These are phyloP conservation scores for Blastobotrys raffinosifermentans DNA, from an alignment of 1,139 yeast species.

Conservation along the genomic window DNA sequence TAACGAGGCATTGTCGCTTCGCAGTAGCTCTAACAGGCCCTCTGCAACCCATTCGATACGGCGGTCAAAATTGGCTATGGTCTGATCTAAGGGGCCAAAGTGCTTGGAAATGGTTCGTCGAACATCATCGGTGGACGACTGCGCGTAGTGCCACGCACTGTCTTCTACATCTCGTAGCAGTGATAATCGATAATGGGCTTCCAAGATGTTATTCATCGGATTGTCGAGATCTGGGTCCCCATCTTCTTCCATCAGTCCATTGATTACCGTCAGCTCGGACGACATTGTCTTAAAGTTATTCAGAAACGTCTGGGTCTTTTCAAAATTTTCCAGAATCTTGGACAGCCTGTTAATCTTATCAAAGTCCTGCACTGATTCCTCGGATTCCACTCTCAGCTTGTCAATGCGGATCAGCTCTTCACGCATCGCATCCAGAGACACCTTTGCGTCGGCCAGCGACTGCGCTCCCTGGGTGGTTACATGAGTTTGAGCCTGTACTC, in stretches of 20 bases:
- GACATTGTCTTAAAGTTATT: conserved; percentile 57
- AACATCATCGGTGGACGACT: conserved; percentile 59
- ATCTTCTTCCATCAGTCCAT: conserved; percentile 51
- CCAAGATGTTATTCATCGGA: conserved; percentile 54
- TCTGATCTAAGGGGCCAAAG: conserved; percentile 44
- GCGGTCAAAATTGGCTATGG: conserved; percentile 59
- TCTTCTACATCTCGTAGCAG: conserved; percentile 75
- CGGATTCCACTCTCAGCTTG: conserved; percentile 26
- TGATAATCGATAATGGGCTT: conserved; percentile 64
- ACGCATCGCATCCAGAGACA: conserved; percentile 26
- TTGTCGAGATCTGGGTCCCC: conserved; percentile 45
- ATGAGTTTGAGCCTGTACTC: conserved; percentile 56
- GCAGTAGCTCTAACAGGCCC: conserved; percentile 62
- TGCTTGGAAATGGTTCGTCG: conserved; percentile 60
- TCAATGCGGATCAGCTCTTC: conserved; percentile 29
- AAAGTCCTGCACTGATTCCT: conserved; percentile 42
- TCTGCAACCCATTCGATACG: conserved; percentile 53
- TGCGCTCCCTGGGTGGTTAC: conserved; percentile 39
- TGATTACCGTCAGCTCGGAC: conserved; percentile 45
- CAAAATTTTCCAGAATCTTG: conserved; percentile 63
- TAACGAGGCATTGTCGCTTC: conserved; percentile 60
- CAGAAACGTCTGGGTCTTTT: conserved; percentile 60
- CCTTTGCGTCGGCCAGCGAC: conserved; percentile 29
- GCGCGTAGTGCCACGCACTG: conserved; percentile 53
- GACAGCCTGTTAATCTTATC: conserved; percentile 58